Evolutionary conservation across 2,329 filamentous ascomycete genomes (phyloP), one percentile per base, ranked within the genome.

Genomic region (Zasmidium citrigriseum): DNA sequence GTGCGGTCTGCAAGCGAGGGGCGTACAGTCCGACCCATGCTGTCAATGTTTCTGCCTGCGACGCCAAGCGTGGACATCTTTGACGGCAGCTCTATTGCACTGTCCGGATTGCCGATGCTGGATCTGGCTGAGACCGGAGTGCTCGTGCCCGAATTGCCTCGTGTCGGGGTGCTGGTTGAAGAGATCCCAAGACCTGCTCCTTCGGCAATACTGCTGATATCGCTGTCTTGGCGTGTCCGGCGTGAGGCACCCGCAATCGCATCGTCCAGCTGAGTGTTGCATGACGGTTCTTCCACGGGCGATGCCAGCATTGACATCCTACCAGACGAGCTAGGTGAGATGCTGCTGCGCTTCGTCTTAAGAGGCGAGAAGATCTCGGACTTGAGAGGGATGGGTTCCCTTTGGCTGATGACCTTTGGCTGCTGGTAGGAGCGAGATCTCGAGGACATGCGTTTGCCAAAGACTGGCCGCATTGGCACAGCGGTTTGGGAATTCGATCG

Each of bases 1-100:
- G 79, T 78, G 46, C 79, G 74, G 58, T 82, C 80, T 3, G 75
- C 69, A 23, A 82, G 74, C 4, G 77, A 78, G 45, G 73, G 74
- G 9, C 72, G 74, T 10, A 72, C 29, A 11, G 57, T 55, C 25
- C 60, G 54, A 11, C 55, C 51, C 41, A 50, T 45, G 45, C 24
- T 49, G 34, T 61, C 59, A 4, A 55, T 2, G 48, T 52, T 59
- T 44, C 55, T 61, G 41, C 50, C 54, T 12, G 52, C 49, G n/a
- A 54, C 24, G 2, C 48, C 50, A 5, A 50, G 45, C 16, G 18
- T 22, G 20, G 50, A 29, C 7, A 34, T 24, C 10, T 29, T 54
- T 2, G 29, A 53, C 16, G 64, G 56, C 20, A 61, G 27, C 24
- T 63, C 62, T 10, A 63, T 47, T 1, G 57, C 57, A 46, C 64